Percentiles rank a stretch among this genome's conserved stretches.
Evolutionary conservation across 2,329 filamentous ascomycete species (phyloP).

Genomic region (Claviceps sp.): DNA sequence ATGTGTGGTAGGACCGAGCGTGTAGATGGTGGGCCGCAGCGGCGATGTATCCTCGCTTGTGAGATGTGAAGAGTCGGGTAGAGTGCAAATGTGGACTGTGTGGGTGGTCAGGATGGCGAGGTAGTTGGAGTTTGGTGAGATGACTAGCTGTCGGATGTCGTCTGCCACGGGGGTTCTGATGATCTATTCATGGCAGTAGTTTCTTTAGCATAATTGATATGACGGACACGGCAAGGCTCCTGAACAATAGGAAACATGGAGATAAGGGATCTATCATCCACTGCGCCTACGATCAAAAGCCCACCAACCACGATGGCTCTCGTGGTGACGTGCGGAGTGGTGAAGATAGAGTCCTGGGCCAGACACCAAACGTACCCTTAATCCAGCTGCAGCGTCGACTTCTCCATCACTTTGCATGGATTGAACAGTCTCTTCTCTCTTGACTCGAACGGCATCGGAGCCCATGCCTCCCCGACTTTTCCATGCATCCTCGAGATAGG

Average conservation of each 20-base stretch:
- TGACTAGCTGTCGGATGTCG: slow-evolving; percentile 70
- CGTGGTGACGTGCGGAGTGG: no score
- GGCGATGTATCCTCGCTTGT: slow-evolving; percentile 52
- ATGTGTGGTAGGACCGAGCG: slow-evolving; percentile 84
- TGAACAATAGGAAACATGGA: no score
- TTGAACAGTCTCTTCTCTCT: slow-evolving; percentile 32
- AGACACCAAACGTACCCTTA: slow-evolving; percentile 18
- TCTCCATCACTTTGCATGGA: slow-evolving; percentile 21
- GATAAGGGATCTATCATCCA: background rate
- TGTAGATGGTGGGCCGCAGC: slow-evolving; percentile 74
- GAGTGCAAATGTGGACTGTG: slow-evolving; percentile 74
- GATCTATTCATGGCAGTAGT: slow-evolving; percentile 30
- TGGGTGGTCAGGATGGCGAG: slow-evolving; percentile 78
- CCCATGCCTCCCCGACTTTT: slow-evolving; percentile 17
- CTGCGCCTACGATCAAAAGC: no score
- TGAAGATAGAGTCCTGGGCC: no score
- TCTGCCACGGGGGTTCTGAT: slow-evolving; percentile 68
- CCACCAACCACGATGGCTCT: no score
- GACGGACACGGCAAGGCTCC: background rate
- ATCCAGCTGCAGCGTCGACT: slow-evolving; percentile 15
- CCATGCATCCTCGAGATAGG: slow-evolving; percentile 55
- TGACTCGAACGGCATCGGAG: slow-evolving; percentile 24
- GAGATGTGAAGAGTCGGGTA: slow-evolving; percentile 70
- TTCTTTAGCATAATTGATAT: background rate
- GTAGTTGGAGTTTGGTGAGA: slow-evolving; percentile 70